Percentiles rank a stretch among this genome's conserved stretches.
These are phyloP conservation scores for Abrus pulchellus DNA, from an alignment of 306 rosid species.

Conservation along the genomic window DNA sequence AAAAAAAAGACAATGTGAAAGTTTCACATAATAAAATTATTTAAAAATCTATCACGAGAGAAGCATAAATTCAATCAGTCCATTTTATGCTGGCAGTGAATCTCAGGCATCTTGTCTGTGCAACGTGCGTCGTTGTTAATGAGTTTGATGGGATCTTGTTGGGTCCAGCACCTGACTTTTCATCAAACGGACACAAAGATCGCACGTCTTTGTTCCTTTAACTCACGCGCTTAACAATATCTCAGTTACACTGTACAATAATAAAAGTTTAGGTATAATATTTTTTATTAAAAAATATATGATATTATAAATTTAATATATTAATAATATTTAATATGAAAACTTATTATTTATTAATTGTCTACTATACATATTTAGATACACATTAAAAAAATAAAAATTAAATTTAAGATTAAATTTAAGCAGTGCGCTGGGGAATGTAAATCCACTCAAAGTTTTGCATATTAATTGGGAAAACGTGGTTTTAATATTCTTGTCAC, in stretches of 20 bases:
- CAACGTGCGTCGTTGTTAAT: slow-evolving; percentile 31
- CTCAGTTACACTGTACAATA: background rate
- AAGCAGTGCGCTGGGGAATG: background rate
- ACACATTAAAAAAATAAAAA: too few relatives aligned
- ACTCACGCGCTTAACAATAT: slow-evolving; percentile 10
- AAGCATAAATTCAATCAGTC: too few relatives aligned
- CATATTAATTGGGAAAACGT: background rate
- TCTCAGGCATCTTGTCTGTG: background rate
- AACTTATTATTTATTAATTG: too few relatives aligned
- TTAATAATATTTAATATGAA: too few relatives aligned
- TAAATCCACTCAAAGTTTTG: background rate
- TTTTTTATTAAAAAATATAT: too few relatives aligned
- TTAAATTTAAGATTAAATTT: too few relatives aligned
- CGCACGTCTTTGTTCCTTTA: background rate
- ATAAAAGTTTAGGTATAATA: too few relatives aligned
- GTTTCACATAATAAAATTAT: background rate
- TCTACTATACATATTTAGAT: too few relatives aligned
- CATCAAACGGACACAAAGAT: slow-evolving; percentile 10
- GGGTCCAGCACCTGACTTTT: slow-evolving; percentile 22
- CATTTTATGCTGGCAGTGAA: background rate
- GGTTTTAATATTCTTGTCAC: background rate
- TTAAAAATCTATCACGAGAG: background rate
- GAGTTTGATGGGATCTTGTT: slow-evolving; percentile 7
- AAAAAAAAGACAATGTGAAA: background rate
- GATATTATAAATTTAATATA: too few relatives aligned